These are phyloP conservation scores for Massospora cicadina DNA, from an alignment of 371 early-diverging fungal species.

Conservation along the genomic window DNA sequence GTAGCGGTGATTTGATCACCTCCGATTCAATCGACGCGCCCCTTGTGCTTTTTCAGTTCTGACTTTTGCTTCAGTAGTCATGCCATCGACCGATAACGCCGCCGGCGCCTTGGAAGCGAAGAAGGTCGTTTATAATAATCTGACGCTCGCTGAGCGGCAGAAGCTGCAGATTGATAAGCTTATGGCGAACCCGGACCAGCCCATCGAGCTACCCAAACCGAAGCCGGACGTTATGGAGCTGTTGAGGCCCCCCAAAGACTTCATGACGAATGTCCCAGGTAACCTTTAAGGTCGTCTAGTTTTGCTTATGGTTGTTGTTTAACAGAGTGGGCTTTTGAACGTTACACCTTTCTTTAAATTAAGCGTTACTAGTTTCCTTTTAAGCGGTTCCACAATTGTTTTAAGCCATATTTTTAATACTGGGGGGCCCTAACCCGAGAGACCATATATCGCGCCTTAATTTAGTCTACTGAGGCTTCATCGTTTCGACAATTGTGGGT, in stretches of 20 bases:
- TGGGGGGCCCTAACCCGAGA: too few relatives aligned
- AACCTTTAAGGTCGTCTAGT: too few relatives aligned
- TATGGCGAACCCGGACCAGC: constrained; percentile 62
- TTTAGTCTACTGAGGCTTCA: too few relatives aligned
- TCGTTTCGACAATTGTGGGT: too few relatives aligned
- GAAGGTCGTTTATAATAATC: background rate
- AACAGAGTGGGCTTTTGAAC: too few relatives aligned
- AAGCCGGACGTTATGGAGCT: constrained; percentile 16
- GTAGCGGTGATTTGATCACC: background rate
- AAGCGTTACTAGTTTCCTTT: background rate
- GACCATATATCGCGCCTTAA: too few relatives aligned
- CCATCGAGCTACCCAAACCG: constrained; percentile 42
- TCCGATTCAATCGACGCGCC: background rate
- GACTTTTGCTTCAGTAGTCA: too few relatives aligned
- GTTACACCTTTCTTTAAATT: background rate
- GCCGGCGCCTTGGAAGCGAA: background rate
- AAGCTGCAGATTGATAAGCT: constrained; percentile 48
- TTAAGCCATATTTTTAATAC: background rate
- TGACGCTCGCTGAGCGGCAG: constrained; percentile 26
- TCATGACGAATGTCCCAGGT: constrained; percentile 64
- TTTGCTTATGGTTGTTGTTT: too few relatives aligned
- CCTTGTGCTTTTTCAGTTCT: too few relatives aligned
- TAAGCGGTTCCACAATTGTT: background rate
- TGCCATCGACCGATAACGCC: too few relatives aligned
- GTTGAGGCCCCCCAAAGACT: constrained; percentile 48